Evolutionary conservation across 257 asterid species (phyloP).

Genomic region (Linaria vulgaris): DNA sequence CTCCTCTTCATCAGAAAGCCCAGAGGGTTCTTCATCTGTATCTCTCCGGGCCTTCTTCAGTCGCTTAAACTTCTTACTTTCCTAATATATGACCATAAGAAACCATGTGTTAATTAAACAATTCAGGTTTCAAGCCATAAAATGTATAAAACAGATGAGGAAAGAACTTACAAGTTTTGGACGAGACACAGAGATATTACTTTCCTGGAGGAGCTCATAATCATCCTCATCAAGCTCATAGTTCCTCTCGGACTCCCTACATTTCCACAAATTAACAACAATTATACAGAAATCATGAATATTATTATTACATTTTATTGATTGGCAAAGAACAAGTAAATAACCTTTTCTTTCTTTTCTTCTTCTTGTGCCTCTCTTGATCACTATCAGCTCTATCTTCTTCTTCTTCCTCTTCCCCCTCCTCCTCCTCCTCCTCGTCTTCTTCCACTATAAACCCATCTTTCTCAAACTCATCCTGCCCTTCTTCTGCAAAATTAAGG

Average conservation of each 20-base stretch:
- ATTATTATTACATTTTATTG: no score
- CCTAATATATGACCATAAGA: conserved; percentile 37
- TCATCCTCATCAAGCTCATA: conserved; percentile 88
- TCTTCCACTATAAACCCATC: conserved; percentile 95
- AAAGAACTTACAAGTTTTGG: conserved; percentile 50
- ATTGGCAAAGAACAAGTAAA: neutral
- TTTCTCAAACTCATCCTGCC: conserved; percentile 90
- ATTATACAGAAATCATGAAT: no score
- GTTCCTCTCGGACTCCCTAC: conserved; percentile 71
- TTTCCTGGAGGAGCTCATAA: conserved; percentile 90
- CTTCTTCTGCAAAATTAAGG: conserved; percentile 51
- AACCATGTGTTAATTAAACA: neutral
- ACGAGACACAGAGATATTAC: conserved; percentile 80
- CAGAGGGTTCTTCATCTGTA: conserved; percentile 68
- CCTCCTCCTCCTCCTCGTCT: conserved; percentile 73
- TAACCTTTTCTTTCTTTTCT: conserved; percentile 83
- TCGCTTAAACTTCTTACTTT: conserved; percentile 79
- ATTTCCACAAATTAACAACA: conserved; percentile 4
- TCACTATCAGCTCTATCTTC: conserved; percentile 71
- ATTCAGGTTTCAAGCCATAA: neutral
- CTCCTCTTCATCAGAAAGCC: conserved; percentile 79
- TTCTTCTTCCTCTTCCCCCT: conserved; percentile 73
- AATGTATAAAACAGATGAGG: conserved; percentile 8
- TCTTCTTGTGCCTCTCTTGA: conserved; percentile 81
- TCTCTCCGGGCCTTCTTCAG: conserved; percentile 82